Evolutionary conservation across 108 stramenopile genomes (phyloP).

Genomic region (Skeletonema marinoi): DNA sequence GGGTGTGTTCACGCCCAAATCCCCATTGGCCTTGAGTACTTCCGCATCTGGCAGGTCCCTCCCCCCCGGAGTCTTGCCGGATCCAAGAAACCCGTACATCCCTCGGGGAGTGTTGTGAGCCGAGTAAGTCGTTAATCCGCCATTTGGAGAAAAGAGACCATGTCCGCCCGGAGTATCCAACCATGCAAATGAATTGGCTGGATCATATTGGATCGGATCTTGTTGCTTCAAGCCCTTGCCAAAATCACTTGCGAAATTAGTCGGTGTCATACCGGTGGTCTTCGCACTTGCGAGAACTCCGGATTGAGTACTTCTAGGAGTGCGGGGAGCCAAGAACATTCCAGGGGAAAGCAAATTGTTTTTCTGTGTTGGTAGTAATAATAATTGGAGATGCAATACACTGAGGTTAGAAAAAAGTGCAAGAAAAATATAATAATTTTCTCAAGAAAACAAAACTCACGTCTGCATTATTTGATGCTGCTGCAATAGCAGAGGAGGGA

Average conservation of each 20-base stretch:
- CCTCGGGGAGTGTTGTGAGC: slow-evolving; percentile 74
- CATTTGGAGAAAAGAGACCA: slow-evolving; percentile 80
- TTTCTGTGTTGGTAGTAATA: neutral
- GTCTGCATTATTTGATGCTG: neutral
- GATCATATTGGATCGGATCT: neutral
- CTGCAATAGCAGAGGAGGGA: neutral
- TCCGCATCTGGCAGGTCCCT: neutral
- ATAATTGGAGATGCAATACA: neutral
- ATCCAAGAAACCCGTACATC: slow-evolving; percentile 45
- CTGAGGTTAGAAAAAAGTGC: neutral
- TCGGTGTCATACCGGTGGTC: slow-evolving; percentile 54
- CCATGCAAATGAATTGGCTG: slow-evolving; percentile 69
- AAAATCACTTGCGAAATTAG: slow-evolving; percentile 86
- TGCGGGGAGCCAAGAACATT: slow-evolving; percentile 38
- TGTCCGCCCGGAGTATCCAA: slow-evolving; percentile 77
- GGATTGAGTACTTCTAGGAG: slow-evolving; percentile 1
- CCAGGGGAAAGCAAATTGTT: slow-evolving; percentile 27
- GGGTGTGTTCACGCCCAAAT: slow-evolving; percentile 27
- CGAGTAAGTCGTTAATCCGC: slow-evolving; percentile 53
- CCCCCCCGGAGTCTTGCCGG: slow-evolving; percentile 5
- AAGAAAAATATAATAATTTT: neutral
- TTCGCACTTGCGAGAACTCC: neutral
- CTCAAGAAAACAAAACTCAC: neutral
- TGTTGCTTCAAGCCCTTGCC: slow-evolving; percentile 49
- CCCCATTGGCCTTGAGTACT: slow-evolving; percentile 39